phyloP scores from a whole-genome alignment of 164 flowering plant genomes.

The Echeveria elegans region DNA sequence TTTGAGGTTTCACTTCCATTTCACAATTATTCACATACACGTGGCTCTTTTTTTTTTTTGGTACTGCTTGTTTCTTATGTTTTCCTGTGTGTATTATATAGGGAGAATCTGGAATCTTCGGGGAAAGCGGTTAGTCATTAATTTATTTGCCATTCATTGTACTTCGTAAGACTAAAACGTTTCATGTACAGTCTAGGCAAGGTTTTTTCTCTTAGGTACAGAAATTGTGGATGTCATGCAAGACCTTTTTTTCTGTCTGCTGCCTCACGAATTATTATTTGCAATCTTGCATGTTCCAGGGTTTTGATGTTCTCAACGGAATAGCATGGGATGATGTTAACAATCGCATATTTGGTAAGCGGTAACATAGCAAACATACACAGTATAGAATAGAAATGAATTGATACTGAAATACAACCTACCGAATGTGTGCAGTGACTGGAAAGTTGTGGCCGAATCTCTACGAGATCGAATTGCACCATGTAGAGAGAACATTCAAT shows the following conservation, averaged over 20 bases:
- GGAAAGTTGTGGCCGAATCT: conserved; percentile 91
- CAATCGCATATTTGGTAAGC: conserved; percentile 70
- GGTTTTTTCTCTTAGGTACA: neutral
- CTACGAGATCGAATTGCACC: conserved; percentile 64
- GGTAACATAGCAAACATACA: neutral
- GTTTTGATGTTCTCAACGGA: conserved; percentile 83
- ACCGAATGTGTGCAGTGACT: conserved; percentile 45
- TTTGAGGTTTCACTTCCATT: conserved; percentile 44
- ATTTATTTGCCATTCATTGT: neutral
- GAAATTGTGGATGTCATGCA: neutral
- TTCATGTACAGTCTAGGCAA: neutral
- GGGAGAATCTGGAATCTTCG: conserved; percentile 36
- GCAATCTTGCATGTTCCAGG: conserved; percentile 27
- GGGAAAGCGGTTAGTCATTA: conserved; percentile 41
- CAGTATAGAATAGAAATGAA: neutral
- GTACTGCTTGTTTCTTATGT: neutral
- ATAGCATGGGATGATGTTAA: conserved; percentile 80
- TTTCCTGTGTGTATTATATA: conserved; percentile 18
- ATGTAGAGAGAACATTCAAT: conserved; percentile 15
- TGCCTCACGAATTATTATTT: neutral
- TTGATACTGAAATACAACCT: neutral
- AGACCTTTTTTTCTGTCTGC: neutral
- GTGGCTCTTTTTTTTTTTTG: neutral
- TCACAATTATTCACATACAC: neutral
- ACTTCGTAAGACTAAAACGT: neutral